Percentiles rank a stretch among this genome's conserved stretches.
phyloP scores from a whole-genome alignment of 345 rosid genomes.

The Rubroshorea leprosula region DNA sequence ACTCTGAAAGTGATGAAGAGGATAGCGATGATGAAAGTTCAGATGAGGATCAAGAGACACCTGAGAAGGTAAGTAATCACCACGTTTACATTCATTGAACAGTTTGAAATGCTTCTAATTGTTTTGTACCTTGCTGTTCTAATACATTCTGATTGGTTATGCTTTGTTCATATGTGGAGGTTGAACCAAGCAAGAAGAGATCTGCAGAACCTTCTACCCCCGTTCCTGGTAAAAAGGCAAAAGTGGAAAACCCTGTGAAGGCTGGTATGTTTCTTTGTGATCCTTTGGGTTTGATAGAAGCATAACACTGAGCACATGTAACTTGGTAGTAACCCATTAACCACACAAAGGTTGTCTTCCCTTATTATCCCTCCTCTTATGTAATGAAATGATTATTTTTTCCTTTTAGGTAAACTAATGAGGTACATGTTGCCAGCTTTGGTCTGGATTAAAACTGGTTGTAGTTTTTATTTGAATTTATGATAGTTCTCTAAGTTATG shows the following conservation, averaged over 20 bases:
- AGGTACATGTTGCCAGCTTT: neutral
- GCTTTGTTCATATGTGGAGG: neutral
- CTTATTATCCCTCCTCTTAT: neutral
- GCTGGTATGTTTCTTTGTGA: slow-evolving; percentile 39
- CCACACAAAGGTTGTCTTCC: neutral
- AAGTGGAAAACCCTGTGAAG: slow-evolving; percentile 62
- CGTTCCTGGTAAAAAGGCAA: slow-evolving; percentile 57
- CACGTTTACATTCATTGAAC: neutral
- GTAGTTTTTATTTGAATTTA: neutral
- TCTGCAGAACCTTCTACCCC: slow-evolving; percentile 39
- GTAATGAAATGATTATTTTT: neutral
- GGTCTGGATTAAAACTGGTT: neutral
- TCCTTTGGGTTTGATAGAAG: neutral
- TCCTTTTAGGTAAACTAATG: too few relatives aligned
- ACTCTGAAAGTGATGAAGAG: slow-evolving; percentile 21
- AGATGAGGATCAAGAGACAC: slow-evolving; percentile 37
- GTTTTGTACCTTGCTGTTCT: neutral
- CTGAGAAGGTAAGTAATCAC: slow-evolving; percentile 37
- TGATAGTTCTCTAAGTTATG: neutral
- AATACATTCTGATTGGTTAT: neutral
- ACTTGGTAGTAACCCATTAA: neutral
- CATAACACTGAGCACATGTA: neutral
- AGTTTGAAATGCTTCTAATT: neutral
- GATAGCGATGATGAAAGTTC: slow-evolving; percentile 24
- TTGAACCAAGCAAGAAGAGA: slow-evolving; percentile 61